A percentile compares a stretch with the other conserved stretches of the same genome.
phyloP scores from a whole-genome alignment of 345 rosid genomes.

The Hevea brasiliensis region DNA sequence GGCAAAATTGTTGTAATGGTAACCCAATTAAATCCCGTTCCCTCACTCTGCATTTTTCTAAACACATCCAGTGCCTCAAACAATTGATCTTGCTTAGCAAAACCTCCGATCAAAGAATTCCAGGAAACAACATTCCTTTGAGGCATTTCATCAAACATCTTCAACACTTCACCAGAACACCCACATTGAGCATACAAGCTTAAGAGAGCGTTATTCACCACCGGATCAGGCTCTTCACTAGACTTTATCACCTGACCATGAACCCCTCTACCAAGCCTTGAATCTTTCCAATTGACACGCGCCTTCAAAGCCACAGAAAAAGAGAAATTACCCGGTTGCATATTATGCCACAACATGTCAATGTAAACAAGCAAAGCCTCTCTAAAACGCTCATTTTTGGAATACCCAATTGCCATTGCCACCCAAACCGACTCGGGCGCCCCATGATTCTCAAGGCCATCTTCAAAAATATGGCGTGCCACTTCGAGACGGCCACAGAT shows the following conservation, averaged over 20 bases:
- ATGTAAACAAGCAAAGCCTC: slow-evolving; percentile 41
- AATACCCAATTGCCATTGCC: slow-evolving; percentile 55
- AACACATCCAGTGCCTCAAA: slow-evolving; percentile 36
- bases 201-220: slow-evolving; percentile 40
- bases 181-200: slow-evolving; percentile 31
- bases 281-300: slow-evolving; percentile 28
- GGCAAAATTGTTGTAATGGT: slow-evolving; percentile 40
- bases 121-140: slow-evolving; percentile 25
- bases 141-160: slow-evolving; percentile 23
- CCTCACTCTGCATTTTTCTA: slow-evolving; percentile 42
- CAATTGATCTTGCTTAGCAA: slow-evolving; percentile 6
- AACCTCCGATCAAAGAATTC: slow-evolving; percentile 22
- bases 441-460: too few species aligned
- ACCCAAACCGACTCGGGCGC: too few species aligned
- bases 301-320: slow-evolving; percentile 48
- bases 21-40: slow-evolving; percentile 45
- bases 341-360: slow-evolving; percentile 33
- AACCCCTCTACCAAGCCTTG: slow-evolving; percentile 37
- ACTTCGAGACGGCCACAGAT: too few species aligned
- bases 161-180: slow-evolving; percentile 32
- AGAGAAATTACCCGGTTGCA: slow-evolving; percentile 42
- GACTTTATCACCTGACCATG: slow-evolving; percentile 48
- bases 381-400: slow-evolving; percentile 34
- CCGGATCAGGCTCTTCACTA: slow-evolving; percentile 41
- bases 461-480: too few species aligned